Conservation (phyloP, 176 grass and related monocot genomes). For the Aegilops speltoides region DNA sequence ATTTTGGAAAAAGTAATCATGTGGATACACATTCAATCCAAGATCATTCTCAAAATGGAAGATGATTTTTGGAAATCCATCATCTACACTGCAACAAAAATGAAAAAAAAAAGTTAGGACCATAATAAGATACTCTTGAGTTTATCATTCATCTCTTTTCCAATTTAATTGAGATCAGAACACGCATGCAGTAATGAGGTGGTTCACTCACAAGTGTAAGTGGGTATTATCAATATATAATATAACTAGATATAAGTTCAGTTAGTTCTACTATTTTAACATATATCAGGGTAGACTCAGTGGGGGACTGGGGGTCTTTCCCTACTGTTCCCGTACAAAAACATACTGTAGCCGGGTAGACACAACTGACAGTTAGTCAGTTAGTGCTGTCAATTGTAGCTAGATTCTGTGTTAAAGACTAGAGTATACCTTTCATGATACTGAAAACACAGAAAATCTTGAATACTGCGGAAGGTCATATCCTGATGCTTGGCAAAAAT, state of each 20-base stretch:
- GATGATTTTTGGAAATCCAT: conserved; percentile 70
- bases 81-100: conserved; percentile 76
- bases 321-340: background rate
- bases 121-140: background rate
- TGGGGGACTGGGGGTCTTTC: background rate
- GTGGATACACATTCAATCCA: conserved; percentile 80
- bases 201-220: background rate
- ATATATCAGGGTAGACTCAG: background rate
- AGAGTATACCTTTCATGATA: conserved; percentile 70
- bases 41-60: conserved; percentile 90
- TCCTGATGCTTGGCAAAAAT: conserved; percentile 70
- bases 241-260: background rate
- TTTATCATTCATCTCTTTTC: conserved; percentile 8
- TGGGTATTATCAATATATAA: background rate
- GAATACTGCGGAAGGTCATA: conserved; percentile 66
- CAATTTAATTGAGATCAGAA: conserved; percentile 25
- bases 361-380: conserved; percentile 19
- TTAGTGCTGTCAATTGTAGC: conserved; percentile 16
- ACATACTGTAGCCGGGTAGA: background rate
- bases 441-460: conserved; percentile 84
- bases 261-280: background rate
- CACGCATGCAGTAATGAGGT: background rate
- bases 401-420: conserved; percentile 18
- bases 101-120: conserved; percentile 42
- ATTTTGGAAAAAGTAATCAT: conserved; percentile 97